Conservation (phyloP, 202 grass and related monocot genomes). For the Panicum virgatum region DNA sequence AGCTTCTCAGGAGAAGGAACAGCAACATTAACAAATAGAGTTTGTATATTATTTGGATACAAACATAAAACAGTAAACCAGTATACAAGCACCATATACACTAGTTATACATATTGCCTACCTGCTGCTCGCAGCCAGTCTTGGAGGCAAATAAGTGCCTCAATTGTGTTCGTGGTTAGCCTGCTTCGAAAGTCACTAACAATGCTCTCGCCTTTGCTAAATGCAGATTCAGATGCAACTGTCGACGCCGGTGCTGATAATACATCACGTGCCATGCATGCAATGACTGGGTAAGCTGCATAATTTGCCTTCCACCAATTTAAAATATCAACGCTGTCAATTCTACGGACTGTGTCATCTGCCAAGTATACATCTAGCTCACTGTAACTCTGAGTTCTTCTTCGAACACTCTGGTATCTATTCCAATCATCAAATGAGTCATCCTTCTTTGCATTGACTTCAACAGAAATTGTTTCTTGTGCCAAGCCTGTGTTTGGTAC, state of each 20-base stretch:
- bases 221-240: neutral
- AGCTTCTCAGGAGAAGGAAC: no score
- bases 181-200: neutral
- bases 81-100: no score
- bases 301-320: neutral
- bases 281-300: neutral
- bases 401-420: neutral
- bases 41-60: no score
- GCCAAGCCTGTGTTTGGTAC: neutral
- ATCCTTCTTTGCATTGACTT: neutral
- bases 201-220: neutral
- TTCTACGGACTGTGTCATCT: neutral
- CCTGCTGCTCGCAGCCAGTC: neutral
- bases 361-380: neutral
- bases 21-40: no score
- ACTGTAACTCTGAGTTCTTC: neutral
- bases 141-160: neutral
- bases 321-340: neutral
- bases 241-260: neutral
- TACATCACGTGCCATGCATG: neutral
- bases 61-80: no score
- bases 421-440: neutral
- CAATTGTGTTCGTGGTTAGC: neutral
- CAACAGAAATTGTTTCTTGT: neutral
- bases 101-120: no score